Evolutionary conservation across 164 flowering plant species (phyloP), one percentile per base, ranked within the genome.

Genomic region (Akebia trifoliata): DNA sequence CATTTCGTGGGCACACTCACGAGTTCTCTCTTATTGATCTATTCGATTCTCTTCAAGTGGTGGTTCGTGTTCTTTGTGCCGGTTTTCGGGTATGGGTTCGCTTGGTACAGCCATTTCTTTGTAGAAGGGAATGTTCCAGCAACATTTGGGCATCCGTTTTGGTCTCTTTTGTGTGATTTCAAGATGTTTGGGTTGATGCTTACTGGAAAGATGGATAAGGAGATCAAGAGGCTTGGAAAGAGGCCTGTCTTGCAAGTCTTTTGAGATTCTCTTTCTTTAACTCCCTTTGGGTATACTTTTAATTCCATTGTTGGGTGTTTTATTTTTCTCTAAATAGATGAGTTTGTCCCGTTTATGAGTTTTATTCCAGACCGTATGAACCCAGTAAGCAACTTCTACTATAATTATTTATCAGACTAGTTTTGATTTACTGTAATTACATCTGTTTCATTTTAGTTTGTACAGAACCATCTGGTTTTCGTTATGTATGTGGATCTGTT

Each of bases 131-230:
- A 92, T 31, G 59, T 78, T 26, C 98, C 96, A 0, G 89, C 88
- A 1, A 77, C 89, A 14, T 92, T 88, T 51, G 95, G 93, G 34
- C 95, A 92, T 59, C 95, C 96, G 0, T 12, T 88, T 58, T 92
- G 98, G 98, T 88, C 98, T 0, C 57, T 92, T 26, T 8, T 81
- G 0, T 92, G 96, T 67, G 98, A 92, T 76, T 72, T 62, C 67
- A 92, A 89, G 85, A 92, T 92, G 98, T 88, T 88, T 73, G 89
- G 87, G 1, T 71, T 92, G 66, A 92, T 92, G 89, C 77, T 86
- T 22, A 86, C 93, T 35, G 98, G 98, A 5, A 69, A 77, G 21
- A 88, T 92, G 93, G 98, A 92, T 69, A 82, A 68, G 57, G 98
- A 92, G 76, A 85, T 89, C 65, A 88, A 83, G 74, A 71, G 96